Evolutionary conservation across 306 rosid species (phyloP).

Genomic region (Quercus bicolor): DNA sequence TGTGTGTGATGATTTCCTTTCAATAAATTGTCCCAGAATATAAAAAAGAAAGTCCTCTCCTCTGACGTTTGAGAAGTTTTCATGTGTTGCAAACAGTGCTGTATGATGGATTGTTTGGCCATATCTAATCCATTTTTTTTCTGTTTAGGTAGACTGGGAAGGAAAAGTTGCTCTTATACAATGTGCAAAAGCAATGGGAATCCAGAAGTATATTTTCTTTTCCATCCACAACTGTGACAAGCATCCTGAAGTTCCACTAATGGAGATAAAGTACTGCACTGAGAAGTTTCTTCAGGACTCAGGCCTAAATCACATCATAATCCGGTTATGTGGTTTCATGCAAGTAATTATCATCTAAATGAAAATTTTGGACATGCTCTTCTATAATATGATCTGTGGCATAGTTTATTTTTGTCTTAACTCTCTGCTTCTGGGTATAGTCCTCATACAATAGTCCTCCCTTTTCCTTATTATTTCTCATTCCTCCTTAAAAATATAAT

Average conservation of each 20-base stretch:
- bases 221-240: conserved; percentile 96
- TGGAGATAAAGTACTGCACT: conserved; percentile 94
- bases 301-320: conserved; percentile 61
- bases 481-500: not conserved
- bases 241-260: conserved; percentile 97
- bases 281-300: conserved; percentile 80
- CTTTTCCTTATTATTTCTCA: not conserved
- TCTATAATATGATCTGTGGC: not conserved
- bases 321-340: conserved; percentile 93
- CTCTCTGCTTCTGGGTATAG: not conserved
- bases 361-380: not conserved
- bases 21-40: not conserved
- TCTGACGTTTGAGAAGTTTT: not conserved
- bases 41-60: not conserved
- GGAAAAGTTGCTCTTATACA: conserved; percentile 97
- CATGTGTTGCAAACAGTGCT: not conserved
- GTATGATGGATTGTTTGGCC: conserved; percentile 5
- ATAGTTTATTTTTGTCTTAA: not conserved
- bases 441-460: not conserved
- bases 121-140: conserved; percentile 29
- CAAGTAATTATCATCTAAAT: conserved; percentile 45
- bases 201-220: conserved; percentile 84
- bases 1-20: not conserved
- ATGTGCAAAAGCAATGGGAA: conserved; percentile 97
- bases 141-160: conserved; percentile 93